Conservation (phyloP, 805 yeast species). For the Starmera quercuum region DNA sequence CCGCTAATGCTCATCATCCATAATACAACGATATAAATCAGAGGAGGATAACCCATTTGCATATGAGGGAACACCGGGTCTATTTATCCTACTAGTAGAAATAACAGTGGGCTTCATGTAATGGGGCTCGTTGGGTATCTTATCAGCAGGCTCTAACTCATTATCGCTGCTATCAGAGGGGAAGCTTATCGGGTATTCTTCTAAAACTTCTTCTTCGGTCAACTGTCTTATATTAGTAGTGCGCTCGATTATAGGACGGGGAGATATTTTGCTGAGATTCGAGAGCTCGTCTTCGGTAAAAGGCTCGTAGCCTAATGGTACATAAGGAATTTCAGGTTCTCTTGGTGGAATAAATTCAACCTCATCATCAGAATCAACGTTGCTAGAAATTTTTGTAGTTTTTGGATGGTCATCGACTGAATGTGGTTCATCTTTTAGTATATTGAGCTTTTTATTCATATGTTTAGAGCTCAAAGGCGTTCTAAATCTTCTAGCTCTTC, state of each 20-base stretch:
- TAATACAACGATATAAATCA: constrained; percentile 13
- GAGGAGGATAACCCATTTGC: constrained; percentile 14
- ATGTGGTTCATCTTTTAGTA: constrained; percentile 23
- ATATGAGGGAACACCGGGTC: constrained; percentile 4
- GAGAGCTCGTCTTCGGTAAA: constrained; percentile 25
- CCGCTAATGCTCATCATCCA: constrained; percentile 4
- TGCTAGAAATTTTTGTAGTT: constrained; percentile 6
- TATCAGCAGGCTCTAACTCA: constrained; percentile 15
- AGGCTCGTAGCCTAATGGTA: constrained; percentile 38
- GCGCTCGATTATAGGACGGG: constrained; percentile 12
- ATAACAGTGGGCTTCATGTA: constrained; percentile 21
- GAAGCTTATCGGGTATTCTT: constrained; percentile 16
- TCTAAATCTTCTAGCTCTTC: constrained; percentile 10
- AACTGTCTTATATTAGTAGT: constrained; percentile 7
- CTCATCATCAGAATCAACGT: constrained; percentile 26
- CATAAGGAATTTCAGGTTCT: constrained; percentile 30
- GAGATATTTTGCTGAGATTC: constrained; percentile 17
- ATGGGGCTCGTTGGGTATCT: constrained; percentile 12
- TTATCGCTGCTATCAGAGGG: constrained; percentile 21
- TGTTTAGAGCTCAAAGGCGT: constrained; percentile 11
- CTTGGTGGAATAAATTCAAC: constrained; percentile 41
- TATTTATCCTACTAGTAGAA: constrained; percentile 8
- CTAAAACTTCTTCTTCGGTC: constrained; percentile 3
- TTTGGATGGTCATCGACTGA: constrained; percentile 5
- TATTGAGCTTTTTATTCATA: constrained; percentile 21